Evolutionary conservation across 208 protist species (phyloP).

Genomic region (Wallacemonas rigidus): DNA sequence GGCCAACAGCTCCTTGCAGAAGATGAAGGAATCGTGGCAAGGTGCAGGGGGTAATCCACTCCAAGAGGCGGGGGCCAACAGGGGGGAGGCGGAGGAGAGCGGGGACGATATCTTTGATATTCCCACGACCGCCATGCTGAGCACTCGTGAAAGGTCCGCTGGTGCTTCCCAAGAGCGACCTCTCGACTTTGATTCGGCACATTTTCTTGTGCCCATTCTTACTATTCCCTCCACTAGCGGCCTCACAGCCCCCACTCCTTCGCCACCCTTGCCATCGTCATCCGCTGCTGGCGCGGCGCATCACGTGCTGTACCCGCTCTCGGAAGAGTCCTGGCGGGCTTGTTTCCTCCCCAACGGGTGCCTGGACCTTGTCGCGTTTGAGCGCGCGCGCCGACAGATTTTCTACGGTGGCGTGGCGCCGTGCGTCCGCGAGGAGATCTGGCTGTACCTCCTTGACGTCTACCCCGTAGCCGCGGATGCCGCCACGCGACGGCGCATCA

Average conservation of each 20-base stretch:
- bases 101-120: slow-evolving; percentile 15
- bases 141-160: no score
- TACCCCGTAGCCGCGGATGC: slow-evolving; percentile 43
- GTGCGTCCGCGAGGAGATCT: slow-evolving; percentile 67
- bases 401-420: slow-evolving; percentile 42
- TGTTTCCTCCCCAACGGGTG: slow-evolving; percentile 37
- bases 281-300: not conserved
- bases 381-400: slow-evolving; percentile 18
- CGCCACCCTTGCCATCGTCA: not conserved
- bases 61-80: not conserved
- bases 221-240: not conserved
- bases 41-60: not conserved
- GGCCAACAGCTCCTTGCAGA: slow-evolving; percentile 12
- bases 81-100: slow-evolving; percentile 1
- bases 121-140: not conserved
- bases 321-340: slow-evolving; percentile 27
- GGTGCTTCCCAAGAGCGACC: no score
- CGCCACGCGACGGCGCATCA: slow-evolving; percentile 32
- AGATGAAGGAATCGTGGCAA: slow-evolving; percentile 18
- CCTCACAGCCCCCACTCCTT: not conserved
- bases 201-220: slow-evolving; percentile 1
- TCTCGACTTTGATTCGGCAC: not conserved
- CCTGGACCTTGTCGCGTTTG: slow-evolving; percentile 23
- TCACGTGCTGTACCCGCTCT: slow-evolving; percentile 20
- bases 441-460: slow-evolving; percentile 70